Evolutionary conservation across 2,329 filamentous ascomycete species (phyloP).

Genomic region (Fusarium sp.): DNA sequence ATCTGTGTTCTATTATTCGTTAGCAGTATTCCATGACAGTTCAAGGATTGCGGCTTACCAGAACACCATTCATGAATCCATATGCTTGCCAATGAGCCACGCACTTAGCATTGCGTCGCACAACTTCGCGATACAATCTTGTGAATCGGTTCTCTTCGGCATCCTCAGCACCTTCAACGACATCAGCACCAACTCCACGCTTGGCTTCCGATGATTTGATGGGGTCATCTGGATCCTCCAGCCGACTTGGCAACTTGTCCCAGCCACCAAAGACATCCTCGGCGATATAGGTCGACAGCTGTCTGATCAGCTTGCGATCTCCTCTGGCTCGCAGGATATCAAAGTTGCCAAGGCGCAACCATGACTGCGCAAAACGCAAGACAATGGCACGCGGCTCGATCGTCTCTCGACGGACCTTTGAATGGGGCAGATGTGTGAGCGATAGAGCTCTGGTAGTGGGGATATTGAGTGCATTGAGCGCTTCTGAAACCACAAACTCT

Average conservation of each 20-base stretch:
- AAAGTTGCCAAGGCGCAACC: slow-evolving; percentile 95
- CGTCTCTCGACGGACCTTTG: slow-evolving; percentile 79
- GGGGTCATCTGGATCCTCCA: slow-evolving; percentile 63
- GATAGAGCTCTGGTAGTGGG: slow-evolving; percentile 88
- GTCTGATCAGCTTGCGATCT: slow-evolving; percentile 78
- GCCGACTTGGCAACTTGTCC: slow-evolving; percentile 78
- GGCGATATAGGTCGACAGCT: slow-evolving; percentile 82
- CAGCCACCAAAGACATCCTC: slow-evolving; percentile 90
- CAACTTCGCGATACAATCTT: slow-evolving; percentile 87
- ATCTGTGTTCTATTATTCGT: slow-evolving; percentile 77
- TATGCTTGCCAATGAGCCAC: slow-evolving; percentile 97
- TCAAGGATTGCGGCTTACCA: slow-evolving; percentile 55
- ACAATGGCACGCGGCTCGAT: slow-evolving; percentile 94
- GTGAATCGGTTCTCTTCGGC: slow-evolving; percentile 86
- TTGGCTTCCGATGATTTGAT: slow-evolving; percentile 55
- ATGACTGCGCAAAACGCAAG: slow-evolving; percentile 87
- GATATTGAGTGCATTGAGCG: slow-evolving; percentile 84
- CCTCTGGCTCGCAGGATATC: slow-evolving; percentile 87
- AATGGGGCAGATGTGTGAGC: slow-evolving; percentile 78
- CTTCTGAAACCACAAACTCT: slow-evolving; percentile 93
- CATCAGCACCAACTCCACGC: slow-evolving; percentile 65
- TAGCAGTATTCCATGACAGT: slow-evolving; percentile 21
- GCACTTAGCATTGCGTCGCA: slow-evolving; percentile 83
- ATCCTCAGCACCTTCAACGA: slow-evolving; percentile 73
- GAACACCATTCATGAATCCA: slow-evolving; percentile 98